Evolutionary conservation across 345 rosid species (phyloP).

Genomic region (Hibiscus tridactylites): DNA sequence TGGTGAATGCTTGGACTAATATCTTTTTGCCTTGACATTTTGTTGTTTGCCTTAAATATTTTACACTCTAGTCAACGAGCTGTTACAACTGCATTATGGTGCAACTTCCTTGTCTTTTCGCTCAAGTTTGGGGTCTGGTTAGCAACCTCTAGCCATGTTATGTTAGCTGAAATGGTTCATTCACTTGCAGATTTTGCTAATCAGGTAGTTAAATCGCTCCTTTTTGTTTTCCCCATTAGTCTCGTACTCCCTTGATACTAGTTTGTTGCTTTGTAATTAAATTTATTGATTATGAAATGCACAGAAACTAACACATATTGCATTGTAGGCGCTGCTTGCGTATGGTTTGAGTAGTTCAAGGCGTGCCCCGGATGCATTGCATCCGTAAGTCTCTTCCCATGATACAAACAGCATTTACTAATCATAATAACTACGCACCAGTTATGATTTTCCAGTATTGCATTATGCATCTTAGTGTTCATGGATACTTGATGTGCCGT

Average conservation of each 20-base stretch:
- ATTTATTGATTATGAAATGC: slow-evolving; percentile 16
- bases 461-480: background rate
- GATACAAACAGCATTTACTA: background rate
- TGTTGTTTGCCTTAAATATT: slow-evolving; percentile 14
- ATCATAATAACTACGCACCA: background rate
- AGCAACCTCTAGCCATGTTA: slow-evolving; percentile 87
- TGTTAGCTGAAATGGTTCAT: slow-evolving; percentile 92
- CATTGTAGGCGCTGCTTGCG: slow-evolving; percentile 84
- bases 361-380: slow-evolving; percentile 97
- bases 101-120: slow-evolving; percentile 93
- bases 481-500: background rate
- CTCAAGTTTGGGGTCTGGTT: slow-evolving; percentile 94
- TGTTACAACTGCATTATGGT: slow-evolving; percentile 92
- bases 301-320: slow-evolving; percentile 35
- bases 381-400: slow-evolving; percentile 61
- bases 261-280: slow-evolving; percentile 7
- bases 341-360: slow-evolving; percentile 96
- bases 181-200: slow-evolving; percentile 95
- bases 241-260: background rate
- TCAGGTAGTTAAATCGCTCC: slow-evolving; percentile 44
- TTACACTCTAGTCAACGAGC: slow-evolving; percentile 75
- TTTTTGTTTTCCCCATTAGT: background rate
- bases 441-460: slow-evolving; percentile 1
- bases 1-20: background rate
- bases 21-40: background rate